Evolutionary conservation across 164 flowering plant genomes (phyloP).

Genomic region (Platanus orientalis): DNA sequence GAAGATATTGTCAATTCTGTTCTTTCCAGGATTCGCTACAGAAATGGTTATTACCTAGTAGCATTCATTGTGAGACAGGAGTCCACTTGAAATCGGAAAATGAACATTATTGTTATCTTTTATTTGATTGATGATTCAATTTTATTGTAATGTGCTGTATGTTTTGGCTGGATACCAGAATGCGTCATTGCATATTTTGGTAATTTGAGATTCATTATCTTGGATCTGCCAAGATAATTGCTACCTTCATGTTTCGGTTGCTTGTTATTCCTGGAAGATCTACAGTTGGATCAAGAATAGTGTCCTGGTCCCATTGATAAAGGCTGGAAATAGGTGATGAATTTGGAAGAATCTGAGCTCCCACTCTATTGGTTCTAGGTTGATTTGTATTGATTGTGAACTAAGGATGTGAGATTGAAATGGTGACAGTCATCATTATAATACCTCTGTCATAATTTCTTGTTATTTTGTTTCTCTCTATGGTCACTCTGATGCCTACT

Average conservation of each 20-base stretch:
- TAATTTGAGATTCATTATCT: too few species aligned
- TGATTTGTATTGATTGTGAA: neutral
- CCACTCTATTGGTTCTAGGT: neutral
- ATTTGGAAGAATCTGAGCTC: too few species aligned
- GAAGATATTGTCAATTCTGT: conserved; percentile 1
- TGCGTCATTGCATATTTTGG: too few species aligned
- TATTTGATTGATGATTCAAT: too few species aligned
- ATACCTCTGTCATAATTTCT: neutral
- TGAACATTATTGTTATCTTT: too few species aligned
- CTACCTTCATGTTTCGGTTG: too few species aligned
- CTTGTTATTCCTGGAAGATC: too few species aligned
- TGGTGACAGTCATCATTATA: neutral
- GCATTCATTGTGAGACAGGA: neutral
- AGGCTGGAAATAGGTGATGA: neutral
- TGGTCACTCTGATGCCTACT: neutral
- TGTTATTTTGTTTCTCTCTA: neutral
- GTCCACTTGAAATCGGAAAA: too few species aligned
- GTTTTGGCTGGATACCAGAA: too few species aligned
- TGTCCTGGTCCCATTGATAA: neutral
- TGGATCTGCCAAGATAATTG: too few species aligned
- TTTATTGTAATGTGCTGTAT: too few species aligned
- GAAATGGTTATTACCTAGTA: neutral
- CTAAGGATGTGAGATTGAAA: neutral
- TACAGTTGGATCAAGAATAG: neutral
- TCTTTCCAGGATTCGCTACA: neutral